phyloP scores from a whole-genome alignment of 164 flowering plant species.

The Euptelea pleiosperma region DNA sequence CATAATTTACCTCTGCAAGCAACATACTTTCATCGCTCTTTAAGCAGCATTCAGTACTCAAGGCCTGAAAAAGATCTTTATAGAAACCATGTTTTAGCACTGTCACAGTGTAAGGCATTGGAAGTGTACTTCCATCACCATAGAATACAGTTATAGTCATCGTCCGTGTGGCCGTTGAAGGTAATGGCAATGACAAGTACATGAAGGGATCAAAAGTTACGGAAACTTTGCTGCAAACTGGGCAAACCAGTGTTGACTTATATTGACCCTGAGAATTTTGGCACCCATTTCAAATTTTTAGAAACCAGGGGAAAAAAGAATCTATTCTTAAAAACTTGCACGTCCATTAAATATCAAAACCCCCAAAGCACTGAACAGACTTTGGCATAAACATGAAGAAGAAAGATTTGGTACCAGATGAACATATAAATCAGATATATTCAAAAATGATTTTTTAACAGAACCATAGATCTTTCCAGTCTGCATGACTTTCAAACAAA shows the following conservation, averaged over 20 bases:
- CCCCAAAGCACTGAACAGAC: background rate
- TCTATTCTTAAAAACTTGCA: too few relatives aligned
- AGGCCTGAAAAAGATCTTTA: slow-evolving; percentile 64
- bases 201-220: slow-evolving; percentile 93
- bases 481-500: too few relatives aligned
- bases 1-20: slow-evolving; percentile 70
- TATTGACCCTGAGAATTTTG: slow-evolving; percentile 76
- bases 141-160: slow-evolving; percentile 79
- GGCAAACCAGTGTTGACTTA: slow-evolving; percentile 91
- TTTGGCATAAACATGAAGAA: too few relatives aligned
- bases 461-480: too few relatives aligned
- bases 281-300: background rate
- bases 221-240: slow-evolving; percentile 79
- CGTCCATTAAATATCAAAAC: background rate
- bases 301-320: too few relatives aligned
- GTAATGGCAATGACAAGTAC: slow-evolving; percentile 85
- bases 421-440: too few relatives aligned
- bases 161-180: slow-evolving; percentile 62
- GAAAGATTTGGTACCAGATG: too few relatives aligned
- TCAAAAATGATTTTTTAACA: too few relatives aligned
- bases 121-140: slow-evolving; percentile 80
- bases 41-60: slow-evolving; percentile 73
- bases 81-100: slow-evolving; percentile 61
- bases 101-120: slow-evolving; percentile 80
- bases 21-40: slow-evolving; percentile 62